Evolutionary conservation across 305 asterid genomes (phyloP), one percentile per base, ranked within the genome.

Genomic region (Fraxinus nigra): DNA sequence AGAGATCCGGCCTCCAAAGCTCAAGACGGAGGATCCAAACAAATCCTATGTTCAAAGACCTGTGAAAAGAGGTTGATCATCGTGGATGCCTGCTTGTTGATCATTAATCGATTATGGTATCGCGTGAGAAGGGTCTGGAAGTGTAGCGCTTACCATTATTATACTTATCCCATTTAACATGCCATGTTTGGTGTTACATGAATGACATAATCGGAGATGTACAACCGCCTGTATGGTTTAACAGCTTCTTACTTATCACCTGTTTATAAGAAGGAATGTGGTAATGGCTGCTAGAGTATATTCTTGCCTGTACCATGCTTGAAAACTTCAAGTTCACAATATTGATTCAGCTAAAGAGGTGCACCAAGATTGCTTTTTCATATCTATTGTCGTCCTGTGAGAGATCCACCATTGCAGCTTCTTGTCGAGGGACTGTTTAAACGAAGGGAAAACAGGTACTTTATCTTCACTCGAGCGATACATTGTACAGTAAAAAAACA

Each of bases 11-110:
- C 99, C 98, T 76, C 99, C 99, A 77, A 96, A 96, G 89, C 97
- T 96, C 65, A 96, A 96, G 91, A 96, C 98, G 5, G 98, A 96
- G 91, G 99, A 96, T 82, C 99, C 99, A 51, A 96, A 94, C 93
- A 96, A 96, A 88, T 93, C 98, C 7, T 96, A 96, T 13, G 99
- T 94, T 43, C 99, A 96, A 86, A 91, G 99, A 83, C 99, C 99
- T 0, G 95, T 94, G 77, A 94, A 95, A 84, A 90, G 94, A 38
- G 97, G 93, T 26, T 93, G 83, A 90, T 79, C 5, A 35, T 8
- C 22, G 1, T 40, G 14, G 56, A 13, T 28, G 10, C 10, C 18
- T 73, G 72, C 77, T 54, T 3, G 32, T 70, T 2, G 37, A 81
- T 72, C 37, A 69, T 69, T 28, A 3, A 18, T 5, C 28, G 24